Conservation (phyloP, 2,329 filamentous ascomycete genomes). For the Cladosporium sp. region DNA sequence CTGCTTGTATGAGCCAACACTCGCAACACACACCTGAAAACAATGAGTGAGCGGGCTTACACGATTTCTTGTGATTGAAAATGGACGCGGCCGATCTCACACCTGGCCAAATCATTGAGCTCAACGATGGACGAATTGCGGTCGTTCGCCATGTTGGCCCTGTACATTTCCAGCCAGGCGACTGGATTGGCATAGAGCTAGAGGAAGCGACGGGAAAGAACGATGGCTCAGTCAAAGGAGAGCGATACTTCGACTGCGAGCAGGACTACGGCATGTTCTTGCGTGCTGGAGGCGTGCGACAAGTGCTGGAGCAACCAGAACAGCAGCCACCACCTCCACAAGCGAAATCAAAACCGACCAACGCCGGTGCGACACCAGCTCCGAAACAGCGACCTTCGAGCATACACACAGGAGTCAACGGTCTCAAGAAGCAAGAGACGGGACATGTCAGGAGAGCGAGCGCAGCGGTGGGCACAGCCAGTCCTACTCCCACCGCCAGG, state of each 20-base stretch:
- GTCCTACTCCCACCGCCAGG: conserved; percentile 65
- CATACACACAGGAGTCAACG: conserved; percentile 29
- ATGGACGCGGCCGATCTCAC: conserved; percentile 33
- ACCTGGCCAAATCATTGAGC: conserved; percentile 69
- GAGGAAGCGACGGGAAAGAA: conserved; percentile 83
- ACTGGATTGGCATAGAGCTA: conserved; percentile 88
- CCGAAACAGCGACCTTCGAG: conserved; percentile 40
- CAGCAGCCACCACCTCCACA: conserved; percentile 13
- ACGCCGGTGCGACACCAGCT: conserved; percentile 25
- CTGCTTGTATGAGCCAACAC: background rate
- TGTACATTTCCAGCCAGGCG: conserved; percentile 73
- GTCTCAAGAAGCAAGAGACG: conserved; percentile 26
- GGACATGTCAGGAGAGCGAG: conserved; percentile 26
- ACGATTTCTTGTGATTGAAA: conserved; percentile 6
- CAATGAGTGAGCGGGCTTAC: background rate
- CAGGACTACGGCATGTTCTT: conserved; percentile 78
- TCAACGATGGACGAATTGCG: conserved; percentile 72
- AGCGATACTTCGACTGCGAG: conserved; percentile 80
- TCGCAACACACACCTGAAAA: background rate
- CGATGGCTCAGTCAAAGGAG: conserved; percentile 82
- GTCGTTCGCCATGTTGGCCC: conserved; percentile 76
- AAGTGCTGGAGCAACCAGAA: conserved; percentile 36
- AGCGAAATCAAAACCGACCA: background rate
- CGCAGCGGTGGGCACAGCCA: conserved; percentile 54
- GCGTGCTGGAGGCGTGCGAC: conserved; percentile 63